Conservation (phyloP, 169 alveolate genomes). For the Plasmodium billcollinsi region DNA sequence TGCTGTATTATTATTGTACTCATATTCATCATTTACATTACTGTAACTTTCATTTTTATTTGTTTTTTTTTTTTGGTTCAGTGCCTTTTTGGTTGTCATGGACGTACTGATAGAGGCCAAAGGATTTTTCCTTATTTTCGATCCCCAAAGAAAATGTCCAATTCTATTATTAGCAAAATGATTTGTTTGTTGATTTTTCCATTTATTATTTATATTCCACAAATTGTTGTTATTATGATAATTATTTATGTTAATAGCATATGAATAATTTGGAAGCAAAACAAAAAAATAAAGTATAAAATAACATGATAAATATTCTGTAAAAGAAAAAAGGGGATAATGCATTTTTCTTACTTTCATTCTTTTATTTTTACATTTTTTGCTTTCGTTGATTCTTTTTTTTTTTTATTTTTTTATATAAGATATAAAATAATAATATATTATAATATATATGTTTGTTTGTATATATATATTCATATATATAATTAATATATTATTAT, state of each 20-base stretch:
- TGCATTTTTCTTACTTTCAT: conserved; percentile 93
- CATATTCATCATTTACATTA: neutral
- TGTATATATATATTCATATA: too few species aligned
- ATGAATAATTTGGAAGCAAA: conserved; percentile 3
- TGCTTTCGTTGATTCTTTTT: neutral
- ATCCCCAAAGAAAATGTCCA: conserved; percentile 3
- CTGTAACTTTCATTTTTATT: neutral
- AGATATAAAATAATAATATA: too few species aligned
- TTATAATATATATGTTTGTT: too few species aligned
- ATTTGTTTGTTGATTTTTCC: neutral
- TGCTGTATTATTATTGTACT: neutral
- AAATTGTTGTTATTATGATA: neutral
- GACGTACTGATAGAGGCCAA: conserved; percentile 11
- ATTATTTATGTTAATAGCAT: conserved; percentile 10
- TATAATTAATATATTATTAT: too few species aligned
- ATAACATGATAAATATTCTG: conserved; percentile 11
- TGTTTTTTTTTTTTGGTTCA: neutral
- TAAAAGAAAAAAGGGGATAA: conserved; percentile 84
- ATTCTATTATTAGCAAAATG: neutral
- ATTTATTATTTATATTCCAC: neutral
- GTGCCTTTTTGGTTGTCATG: neutral
- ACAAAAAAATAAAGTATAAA: neutral
- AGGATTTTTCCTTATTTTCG: conserved; percentile 15
- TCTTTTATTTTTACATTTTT: conserved; percentile 90
- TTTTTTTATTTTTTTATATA: neutral